phyloP scores from a whole-genome alignment of 768 basidiomycete species.

The Lactarius vividus region DNA sequence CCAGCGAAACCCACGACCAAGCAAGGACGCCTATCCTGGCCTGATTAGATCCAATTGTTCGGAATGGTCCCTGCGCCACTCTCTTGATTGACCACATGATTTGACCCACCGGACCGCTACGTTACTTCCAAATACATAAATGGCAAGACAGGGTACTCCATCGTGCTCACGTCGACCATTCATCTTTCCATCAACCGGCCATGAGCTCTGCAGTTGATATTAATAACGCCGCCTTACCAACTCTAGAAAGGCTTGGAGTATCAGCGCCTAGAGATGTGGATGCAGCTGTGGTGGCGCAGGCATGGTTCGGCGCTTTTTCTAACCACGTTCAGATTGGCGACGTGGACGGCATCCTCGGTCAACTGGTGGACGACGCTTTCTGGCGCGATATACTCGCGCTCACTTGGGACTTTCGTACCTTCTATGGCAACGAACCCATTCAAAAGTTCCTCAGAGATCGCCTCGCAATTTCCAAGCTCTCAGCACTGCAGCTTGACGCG shows the following conservation, averaged over 20 bases:
- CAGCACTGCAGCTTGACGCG: conserved; percentile 30
- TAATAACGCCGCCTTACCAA: conserved; percentile 24
- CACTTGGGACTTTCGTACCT: conserved; percentile 63
- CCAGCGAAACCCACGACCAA: too few relatives aligned
- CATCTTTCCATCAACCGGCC: neutral
- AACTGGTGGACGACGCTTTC: conserved; percentile 37
- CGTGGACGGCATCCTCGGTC: conserved; percentile 19
- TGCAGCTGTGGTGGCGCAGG: conserved; percentile 24
- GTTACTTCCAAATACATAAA: conserved; percentile 11
- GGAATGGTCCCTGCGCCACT: neutral
- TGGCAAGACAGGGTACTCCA: neutral
- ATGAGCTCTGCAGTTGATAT: conserved; percentile 18
- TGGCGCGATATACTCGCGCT: conserved; percentile 64
- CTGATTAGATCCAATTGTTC: too few relatives aligned
- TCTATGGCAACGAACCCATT: conserved; percentile 45
- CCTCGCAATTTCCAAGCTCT: conserved; percentile 33
- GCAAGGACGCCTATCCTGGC: neutral
- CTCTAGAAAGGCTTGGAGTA: conserved; percentile 27
- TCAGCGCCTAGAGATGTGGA: conserved; percentile 21
- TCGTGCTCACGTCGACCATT: neutral
- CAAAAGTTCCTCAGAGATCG: conserved; percentile 47
- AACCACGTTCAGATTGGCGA: conserved; percentile 19
- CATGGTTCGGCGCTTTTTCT: conserved; percentile 30
- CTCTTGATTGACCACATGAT: neutral
- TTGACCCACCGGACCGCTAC: neutral